Conservation (phyloP, 1,284 basidiomycete genomes). For the Rhizoctonia solani region DNA sequence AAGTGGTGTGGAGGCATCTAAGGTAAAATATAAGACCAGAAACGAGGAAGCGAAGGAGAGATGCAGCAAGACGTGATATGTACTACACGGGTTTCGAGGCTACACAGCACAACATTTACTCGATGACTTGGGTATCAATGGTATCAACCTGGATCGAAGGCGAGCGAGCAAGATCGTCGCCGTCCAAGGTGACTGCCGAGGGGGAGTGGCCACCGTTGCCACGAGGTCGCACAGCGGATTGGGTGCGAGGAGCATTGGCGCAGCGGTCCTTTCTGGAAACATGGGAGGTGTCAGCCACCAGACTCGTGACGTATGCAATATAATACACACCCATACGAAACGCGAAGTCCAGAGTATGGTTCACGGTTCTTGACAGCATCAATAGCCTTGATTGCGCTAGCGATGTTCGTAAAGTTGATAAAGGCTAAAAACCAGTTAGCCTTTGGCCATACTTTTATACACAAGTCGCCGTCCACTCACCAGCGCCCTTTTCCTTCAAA, state of each 20-base stretch:
- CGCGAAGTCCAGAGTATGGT: slow-evolving; percentile 79
- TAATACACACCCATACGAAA: slow-evolving; percentile 68
- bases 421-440: slow-evolving; percentile 58
- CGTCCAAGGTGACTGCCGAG: slow-evolving; percentile 17
- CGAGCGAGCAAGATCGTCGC: slow-evolving; percentile 14
- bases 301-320: not conserved
- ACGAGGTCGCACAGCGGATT: slow-evolving; percentile 23
- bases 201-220: slow-evolving; percentile 26
- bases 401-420: slow-evolving; percentile 91
- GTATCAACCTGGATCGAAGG: slow-evolving; percentile 30
- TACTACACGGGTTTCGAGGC: not conserved
- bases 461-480: slow-evolving; percentile 50
- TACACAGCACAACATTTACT: slow-evolving; percentile 1
- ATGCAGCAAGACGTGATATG: not conserved
- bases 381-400: slow-evolving; percentile 94
- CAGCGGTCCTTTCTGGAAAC: slow-evolving; percentile 78
- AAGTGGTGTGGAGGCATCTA: slow-evolving; percentile 22
- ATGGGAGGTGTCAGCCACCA: not conserved
- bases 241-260: slow-evolving; percentile 76
- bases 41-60: not conserved
- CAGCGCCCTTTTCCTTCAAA: slow-evolving; percentile 74
- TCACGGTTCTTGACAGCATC: slow-evolving; percentile 86
- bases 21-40: slow-evolving; percentile 16
- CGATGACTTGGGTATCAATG: slow-evolving; percentile 10
- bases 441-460: not conserved